A percentile compares a stretch with the other conserved stretches of the same genome.
phyloP scores from a whole-genome alignment of 345 rosid genomes.

The Acer yangbiense region DNA sequence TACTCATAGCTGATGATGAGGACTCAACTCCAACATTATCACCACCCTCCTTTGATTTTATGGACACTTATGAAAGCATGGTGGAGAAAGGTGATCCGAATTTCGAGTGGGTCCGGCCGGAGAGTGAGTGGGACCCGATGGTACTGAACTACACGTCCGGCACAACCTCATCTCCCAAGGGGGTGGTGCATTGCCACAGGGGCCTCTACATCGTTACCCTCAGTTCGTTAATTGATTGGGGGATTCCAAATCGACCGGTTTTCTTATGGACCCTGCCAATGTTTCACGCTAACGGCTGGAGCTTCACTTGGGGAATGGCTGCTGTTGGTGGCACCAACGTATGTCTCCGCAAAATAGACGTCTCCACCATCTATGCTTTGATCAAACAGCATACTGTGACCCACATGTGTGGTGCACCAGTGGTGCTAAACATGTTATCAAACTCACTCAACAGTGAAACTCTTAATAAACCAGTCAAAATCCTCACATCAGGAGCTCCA shows the following conservation, averaged over 20 bases:
- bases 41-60: slow-evolving; percentile 24
- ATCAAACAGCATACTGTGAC: slow-evolving; percentile 53
- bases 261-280: slow-evolving; percentile 67
- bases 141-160: slow-evolving; percentile 65
- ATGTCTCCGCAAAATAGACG: slow-evolving; percentile 48
- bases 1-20: slow-evolving; percentile 39
- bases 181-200: slow-evolving; percentile 56
- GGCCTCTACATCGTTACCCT: slow-evolving; percentile 43
- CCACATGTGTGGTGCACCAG: slow-evolving; percentile 61
- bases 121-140: slow-evolving; percentile 53
- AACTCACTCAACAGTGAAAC: slow-evolving; percentile 30
- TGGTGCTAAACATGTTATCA: slow-evolving; percentile 54
- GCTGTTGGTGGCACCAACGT: slow-evolving; percentile 64
- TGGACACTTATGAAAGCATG: slow-evolving; percentile 44
- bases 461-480: slow-evolving; percentile 35
- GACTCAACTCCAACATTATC: not conserved
- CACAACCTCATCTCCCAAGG: slow-evolving; percentile 63
- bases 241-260: slow-evolving; percentile 43
- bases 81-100: slow-evolving; percentile 36
- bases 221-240: slow-evolving; percentile 42
- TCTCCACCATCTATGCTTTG: slow-evolving; percentile 33
- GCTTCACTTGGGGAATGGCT: slow-evolving; percentile 56
- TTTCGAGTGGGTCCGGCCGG: slow-evolving; percentile 47
- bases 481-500: slow-evolving; percentile 58
- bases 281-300: slow-evolving; percentile 71